Percentiles rank a stretch among this genome's conserved stretches.
Evolutionary conservation across 176 grass and related monocot species (phyloP).

Genomic region (Hyparrhenia diplandra): DNA sequence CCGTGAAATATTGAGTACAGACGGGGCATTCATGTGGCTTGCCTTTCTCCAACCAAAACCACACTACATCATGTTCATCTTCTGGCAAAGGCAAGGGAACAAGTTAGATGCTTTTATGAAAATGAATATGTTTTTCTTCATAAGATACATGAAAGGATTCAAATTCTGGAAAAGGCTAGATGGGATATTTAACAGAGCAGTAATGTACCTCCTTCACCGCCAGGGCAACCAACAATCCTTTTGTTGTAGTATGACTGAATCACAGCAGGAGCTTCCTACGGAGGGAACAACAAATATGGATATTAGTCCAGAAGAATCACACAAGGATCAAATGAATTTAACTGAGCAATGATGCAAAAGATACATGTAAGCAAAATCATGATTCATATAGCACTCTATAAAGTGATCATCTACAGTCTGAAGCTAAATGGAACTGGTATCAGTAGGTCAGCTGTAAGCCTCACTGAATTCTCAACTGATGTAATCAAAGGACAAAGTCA

Average conservation of each 20-base stretch:
- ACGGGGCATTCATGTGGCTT: slow-evolving; percentile 67
- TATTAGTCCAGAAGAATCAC: not conserved
- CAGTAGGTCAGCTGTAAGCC: not conserved
- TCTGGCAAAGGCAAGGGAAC: slow-evolving; percentile 32
- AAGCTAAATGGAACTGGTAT: not conserved
- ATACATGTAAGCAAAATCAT: not conserved
- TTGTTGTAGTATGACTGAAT: slow-evolving; percentile 67
- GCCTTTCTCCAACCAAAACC: slow-evolving; percentile 85
- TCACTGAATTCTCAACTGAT: not conserved
- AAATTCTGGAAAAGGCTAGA: too few relatives aligned
- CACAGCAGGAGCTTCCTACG: slow-evolving; percentile 63
- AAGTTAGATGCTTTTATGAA: not conserved
- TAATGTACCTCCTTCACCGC: slow-evolving; percentile 57
- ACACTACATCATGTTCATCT: slow-evolving; percentile 72
- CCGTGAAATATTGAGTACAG: slow-evolving; percentile 67
- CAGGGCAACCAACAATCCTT: slow-evolving; percentile 71
- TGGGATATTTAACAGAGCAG: too few relatives aligned
- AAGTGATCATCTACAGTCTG: not conserved
- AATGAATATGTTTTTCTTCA: too few relatives aligned
- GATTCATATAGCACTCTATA: not conserved
- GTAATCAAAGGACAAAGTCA: not conserved
- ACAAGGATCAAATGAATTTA: slow-evolving; percentile 17
- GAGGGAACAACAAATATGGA: not conserved
- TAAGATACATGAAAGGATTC: too few relatives aligned
- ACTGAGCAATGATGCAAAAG: not conserved